Conservation (phyloP, 305 asterid genomes). For the Lippia alba region DNA sequence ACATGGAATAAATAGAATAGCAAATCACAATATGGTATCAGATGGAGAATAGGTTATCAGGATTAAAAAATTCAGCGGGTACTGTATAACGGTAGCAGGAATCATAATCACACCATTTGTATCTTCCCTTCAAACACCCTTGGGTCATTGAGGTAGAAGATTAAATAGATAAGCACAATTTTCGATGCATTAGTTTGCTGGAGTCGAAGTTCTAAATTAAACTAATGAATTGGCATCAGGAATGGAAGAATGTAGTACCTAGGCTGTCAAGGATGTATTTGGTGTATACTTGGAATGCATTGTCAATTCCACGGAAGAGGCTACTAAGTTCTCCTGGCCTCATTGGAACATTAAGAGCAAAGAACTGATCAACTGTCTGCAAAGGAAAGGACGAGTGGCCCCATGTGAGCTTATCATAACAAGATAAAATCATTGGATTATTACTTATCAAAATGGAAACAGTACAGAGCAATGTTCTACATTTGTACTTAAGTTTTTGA, state of each 20-base stretch:
- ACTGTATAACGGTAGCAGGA: neutral
- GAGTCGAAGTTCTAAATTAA: constrained; percentile 26
- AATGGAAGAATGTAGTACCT: constrained; percentile 53
- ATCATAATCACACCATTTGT: neutral
- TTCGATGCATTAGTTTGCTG: constrained; percentile 18
- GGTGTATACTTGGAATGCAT: constrained; percentile 93
- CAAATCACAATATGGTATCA: constrained; percentile 3
- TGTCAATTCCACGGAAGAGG: constrained; percentile 93
- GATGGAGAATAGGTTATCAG: neutral
- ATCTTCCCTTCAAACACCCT: neutral
- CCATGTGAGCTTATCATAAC: constrained; percentile 26
- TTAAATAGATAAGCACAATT: neutral
- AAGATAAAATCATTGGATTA: constrained; percentile 19
- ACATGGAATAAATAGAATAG: neutral
- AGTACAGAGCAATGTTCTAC: neutral
- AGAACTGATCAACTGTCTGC: constrained; percentile 99
- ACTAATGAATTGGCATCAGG: constrained; percentile 22
- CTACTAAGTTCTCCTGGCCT: constrained; percentile 87
- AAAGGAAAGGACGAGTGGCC: constrained; percentile 34
- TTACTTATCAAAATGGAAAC: constrained; percentile 1
- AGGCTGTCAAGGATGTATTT: constrained; percentile 73
- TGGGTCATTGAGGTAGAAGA: neutral
- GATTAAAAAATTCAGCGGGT: constrained; percentile 1
- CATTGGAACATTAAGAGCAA: constrained; percentile 94
- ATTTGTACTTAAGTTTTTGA: constrained; percentile 3